Evolutionary conservation across 257 asterid genomes (phyloP).

Genomic region (Scutellaria minor): DNA sequence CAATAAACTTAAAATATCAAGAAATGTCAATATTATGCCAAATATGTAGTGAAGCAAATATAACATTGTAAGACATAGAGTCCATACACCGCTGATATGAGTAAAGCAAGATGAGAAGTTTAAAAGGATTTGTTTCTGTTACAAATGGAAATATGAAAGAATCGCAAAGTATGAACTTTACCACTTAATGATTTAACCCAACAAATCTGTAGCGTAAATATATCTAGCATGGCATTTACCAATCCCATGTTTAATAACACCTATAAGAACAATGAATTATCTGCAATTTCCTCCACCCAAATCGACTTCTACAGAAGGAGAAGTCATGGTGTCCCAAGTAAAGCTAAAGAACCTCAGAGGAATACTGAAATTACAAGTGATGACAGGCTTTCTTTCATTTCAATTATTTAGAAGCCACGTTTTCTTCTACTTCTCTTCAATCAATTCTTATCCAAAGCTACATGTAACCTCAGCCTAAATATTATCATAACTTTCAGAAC

Average conservation of each 20-base stretch:
- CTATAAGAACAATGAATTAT: conserved; percentile 1
- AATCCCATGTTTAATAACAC: conserved; percentile 9
- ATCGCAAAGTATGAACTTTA: conserved; percentile 1
- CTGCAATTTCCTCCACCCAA: neutral
- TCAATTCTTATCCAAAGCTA: conserved; percentile 1
- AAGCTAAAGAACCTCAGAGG: conserved; percentile 11
- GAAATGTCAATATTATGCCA: neutral
- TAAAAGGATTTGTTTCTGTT: neutral
- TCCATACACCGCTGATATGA: neutral
- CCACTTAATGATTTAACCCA: neutral
- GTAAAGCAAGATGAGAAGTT: neutral
- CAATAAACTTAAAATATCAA: conserved; percentile 6
- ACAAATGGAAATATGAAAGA: neutral
- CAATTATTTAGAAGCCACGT: conserved; percentile 5
- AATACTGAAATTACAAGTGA: neutral
- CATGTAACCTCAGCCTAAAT: neutral
- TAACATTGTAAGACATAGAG: conserved; percentile 2
- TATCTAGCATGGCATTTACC: neutral
- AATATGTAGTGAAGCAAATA: neutral
- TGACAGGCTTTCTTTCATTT: conserved; percentile 1
- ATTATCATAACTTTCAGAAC: conserved; percentile 1
- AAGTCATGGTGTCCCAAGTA: conserved; percentile 13
- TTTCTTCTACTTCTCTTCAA: conserved; percentile 13
- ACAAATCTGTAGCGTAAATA: neutral
- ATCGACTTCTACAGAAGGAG: conserved; percentile 10